These are phyloP conservation scores for Dipodascus geniculatus DNA, from an alignment of 805 yeast species.

Conservation along the genomic window DNA sequence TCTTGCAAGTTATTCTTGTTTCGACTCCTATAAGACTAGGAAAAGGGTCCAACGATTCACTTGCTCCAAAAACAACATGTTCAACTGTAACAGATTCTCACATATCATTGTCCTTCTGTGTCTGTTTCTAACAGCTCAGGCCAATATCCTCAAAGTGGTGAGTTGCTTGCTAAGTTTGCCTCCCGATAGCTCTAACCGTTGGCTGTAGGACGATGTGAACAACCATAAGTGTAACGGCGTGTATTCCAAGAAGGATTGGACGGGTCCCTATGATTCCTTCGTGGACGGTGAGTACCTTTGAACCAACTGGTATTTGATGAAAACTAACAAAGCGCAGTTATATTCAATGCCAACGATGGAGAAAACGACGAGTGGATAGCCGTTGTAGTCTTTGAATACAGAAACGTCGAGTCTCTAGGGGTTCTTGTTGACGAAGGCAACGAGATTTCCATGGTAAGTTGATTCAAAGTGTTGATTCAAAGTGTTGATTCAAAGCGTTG, in stretches of 20 bases:
- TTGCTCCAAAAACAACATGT: no score
- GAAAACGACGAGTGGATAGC: slow-evolving; percentile 39
- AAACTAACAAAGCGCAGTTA: slow-evolving; percentile 21
- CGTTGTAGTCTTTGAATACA: slow-evolving; percentile 72
- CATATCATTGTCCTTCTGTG: background rate
- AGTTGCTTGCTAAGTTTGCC: background rate
- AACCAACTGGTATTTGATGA: no score
- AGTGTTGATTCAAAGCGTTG: no score
- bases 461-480: background rate
- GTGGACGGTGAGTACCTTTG: slow-evolving; percentile 27
- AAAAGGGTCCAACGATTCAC: no score
- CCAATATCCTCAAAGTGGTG: background rate
- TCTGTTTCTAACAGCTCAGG: background rate
- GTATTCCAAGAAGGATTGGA: slow-evolving; percentile 80
- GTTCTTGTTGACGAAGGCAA: slow-evolving; percentile 31
- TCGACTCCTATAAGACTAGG: background rate
- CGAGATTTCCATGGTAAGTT: slow-evolving; percentile 1
- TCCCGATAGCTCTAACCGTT: slow-evolving; percentile 23
- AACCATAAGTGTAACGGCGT: slow-evolving; percentile 81
- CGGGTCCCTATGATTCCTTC: slow-evolving; percentile 62
- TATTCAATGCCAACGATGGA: slow-evolving; percentile 1
- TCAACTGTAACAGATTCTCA: background rate
- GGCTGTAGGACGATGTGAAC: slow-evolving; percentile 32
- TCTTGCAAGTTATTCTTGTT: background rate
- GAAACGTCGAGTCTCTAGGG: slow-evolving; percentile 65